Percentiles rank a stretch among this genome's conserved stretches.
Evolutionary conservation across 2,329 filamentous ascomycete species (phyloP).

Genomic region (Rhexocercosporidium sp.): DNA sequence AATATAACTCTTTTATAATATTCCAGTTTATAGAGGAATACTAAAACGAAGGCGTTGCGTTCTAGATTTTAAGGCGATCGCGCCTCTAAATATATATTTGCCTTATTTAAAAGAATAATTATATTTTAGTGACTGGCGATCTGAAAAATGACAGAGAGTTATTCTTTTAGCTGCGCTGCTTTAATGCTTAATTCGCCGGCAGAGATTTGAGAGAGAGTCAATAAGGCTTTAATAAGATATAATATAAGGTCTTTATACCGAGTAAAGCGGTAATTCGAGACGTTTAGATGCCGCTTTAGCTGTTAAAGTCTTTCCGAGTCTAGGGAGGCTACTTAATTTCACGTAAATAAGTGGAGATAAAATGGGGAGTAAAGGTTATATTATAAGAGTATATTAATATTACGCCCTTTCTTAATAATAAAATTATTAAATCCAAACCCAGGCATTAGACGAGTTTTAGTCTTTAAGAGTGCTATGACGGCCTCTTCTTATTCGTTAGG

Average conservation of each 20-base stretch:
- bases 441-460: background rate
- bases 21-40: conserved; percentile 46
- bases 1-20: conserved; percentile 47
- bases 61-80: conserved; percentile 10
- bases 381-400: conserved; percentile 8
- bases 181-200: conserved; percentile 9
- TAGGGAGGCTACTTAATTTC: conserved; percentile 16
- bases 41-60: conserved; percentile 21
- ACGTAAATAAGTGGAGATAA: background rate
- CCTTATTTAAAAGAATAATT: conserved; percentile 30
- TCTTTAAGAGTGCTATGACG: conserved; percentile 13
- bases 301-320: conserved; percentile 26
- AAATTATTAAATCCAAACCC: conserved; percentile 1
- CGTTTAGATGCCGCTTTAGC: conserved; percentile 12
- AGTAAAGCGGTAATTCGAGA: conserved; percentile 10
- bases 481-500: conserved; percentile 32
- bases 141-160: conserved; percentile 52
- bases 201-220: conserved; percentile 11
- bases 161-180: conserved; percentile 39
- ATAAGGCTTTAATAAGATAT: background rate
- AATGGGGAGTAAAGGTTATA: background rate
- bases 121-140: conserved; percentile 46
- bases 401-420: background rate
- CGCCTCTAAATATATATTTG: conserved; percentile 25
- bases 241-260: background rate